phyloP scores from a whole-genome alignment of 331 rosid species.

The Malus hybrid region DNA sequence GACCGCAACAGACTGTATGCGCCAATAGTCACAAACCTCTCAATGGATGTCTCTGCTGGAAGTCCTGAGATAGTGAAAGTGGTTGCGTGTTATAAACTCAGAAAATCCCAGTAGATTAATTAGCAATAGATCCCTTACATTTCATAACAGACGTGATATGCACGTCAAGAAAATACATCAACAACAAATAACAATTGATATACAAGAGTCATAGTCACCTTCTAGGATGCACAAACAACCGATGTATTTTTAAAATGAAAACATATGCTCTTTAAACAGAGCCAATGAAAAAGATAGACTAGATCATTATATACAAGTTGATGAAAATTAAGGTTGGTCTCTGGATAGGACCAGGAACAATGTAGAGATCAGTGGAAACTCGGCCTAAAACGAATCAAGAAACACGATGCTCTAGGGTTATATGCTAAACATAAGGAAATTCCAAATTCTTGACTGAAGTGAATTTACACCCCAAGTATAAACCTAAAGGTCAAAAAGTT shows the following conservation, averaged over 20 bases:
- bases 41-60: constrained; percentile 76
- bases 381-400: neutral
- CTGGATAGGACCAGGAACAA: neutral
- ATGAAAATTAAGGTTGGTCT: neutral
- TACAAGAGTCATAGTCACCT: neutral
- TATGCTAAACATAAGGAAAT: neutral
- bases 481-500: neutral
- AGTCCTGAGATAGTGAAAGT: constrained; percentile 49
- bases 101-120: constrained; percentile 2
- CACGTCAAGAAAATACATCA: neutral
- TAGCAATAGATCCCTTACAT: neutral
- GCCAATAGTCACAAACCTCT: constrained; percentile 83
- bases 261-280: neutral
- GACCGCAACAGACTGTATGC: constrained; percentile 86
- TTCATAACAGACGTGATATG: neutral
- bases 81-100: constrained; percentile 4
- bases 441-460: neutral
- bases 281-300: neutral
- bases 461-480: neutral
- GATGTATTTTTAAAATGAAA: neutral
- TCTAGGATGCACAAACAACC: neutral
- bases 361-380: neutral
- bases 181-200: neutral
- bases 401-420: neutral
- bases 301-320: neutral